phyloP scores from a whole-genome alignment of 2,329 filamentous ascomycete species.

The Metarhizium guizhouense region DNA sequence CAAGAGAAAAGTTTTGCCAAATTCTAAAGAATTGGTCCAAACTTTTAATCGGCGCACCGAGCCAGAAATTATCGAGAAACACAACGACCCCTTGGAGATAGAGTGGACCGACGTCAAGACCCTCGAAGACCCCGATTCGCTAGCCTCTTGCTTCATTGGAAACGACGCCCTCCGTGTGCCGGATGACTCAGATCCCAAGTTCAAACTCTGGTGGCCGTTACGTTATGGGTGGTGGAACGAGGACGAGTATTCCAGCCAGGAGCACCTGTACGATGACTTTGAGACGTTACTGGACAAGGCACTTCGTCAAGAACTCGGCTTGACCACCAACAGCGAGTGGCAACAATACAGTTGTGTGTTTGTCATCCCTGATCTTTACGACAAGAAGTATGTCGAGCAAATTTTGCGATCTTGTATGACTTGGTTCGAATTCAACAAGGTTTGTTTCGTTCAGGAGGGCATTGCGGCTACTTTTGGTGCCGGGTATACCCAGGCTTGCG shows the following conservation, averaged over 20 bases:
- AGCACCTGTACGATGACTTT: slow-evolving; percentile 77
- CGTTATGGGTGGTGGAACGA: slow-evolving; percentile 84
- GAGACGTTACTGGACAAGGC: slow-evolving; percentile 80
- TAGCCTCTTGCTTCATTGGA: slow-evolving; percentile 64
- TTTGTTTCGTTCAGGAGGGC: slow-evolving; percentile 94
- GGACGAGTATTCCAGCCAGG: slow-evolving; percentile 71
- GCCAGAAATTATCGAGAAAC: slow-evolving; percentile 80
- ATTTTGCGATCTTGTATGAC: slow-evolving; percentile 77
- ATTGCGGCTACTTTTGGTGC: slow-evolving; percentile 91
- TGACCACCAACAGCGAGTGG: slow-evolving; percentile 73
- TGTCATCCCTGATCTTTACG: slow-evolving; percentile 92
- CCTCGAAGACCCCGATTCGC: slow-evolving; percentile 54
- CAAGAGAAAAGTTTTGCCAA: slow-evolving; percentile 92
- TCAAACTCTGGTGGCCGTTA: slow-evolving; percentile 89
- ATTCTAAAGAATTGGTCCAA: slow-evolving; percentile 89
- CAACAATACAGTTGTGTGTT: slow-evolving; percentile 93
- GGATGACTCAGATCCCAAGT: slow-evolving; percentile 79
- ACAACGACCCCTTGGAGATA: slow-evolving; percentile 88
- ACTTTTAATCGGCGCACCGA: slow-evolving; percentile 85
- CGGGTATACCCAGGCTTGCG: slow-evolving; percentile 86
- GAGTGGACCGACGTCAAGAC: slow-evolving; percentile 84
- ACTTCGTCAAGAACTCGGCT: slow-evolving; percentile 72
- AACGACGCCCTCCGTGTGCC: slow-evolving; percentile 77
- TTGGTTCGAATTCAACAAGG: slow-evolving; percentile 80
- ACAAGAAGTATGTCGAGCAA: slow-evolving; percentile 83